Evolutionary conservation across 2,329 filamentous ascomycete species (phyloP).

Genomic region (Fusarium penzigii): DNA sequence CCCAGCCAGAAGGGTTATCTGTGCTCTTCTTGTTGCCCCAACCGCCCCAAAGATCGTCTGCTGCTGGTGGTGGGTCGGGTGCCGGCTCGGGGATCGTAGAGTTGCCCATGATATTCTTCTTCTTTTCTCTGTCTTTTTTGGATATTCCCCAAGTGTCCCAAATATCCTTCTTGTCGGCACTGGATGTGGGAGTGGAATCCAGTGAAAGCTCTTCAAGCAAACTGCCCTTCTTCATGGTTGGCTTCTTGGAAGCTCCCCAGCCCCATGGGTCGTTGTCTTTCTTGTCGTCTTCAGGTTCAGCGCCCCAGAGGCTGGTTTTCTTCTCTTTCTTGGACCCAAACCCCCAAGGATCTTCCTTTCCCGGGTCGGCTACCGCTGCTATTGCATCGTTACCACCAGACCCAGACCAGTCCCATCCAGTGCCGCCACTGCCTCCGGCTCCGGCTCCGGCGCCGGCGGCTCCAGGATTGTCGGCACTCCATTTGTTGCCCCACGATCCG

Average conservation of each 20-base stretch:
- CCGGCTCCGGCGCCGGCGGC: conserved; percentile 28
- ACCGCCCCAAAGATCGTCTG: conserved; percentile 29
- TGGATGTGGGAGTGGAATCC: conserved; percentile 25
- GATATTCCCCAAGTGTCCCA: conserved; percentile 35
- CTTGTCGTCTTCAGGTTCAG: conserved; percentile 35
- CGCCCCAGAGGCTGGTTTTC: conserved; percentile 40
- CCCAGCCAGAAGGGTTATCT: conserved; percentile 30
- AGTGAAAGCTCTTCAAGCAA: conserved; percentile 17
- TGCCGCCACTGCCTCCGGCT: conserved; percentile 34
- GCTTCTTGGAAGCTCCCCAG: conserved; percentile 41
- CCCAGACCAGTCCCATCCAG: conserved; percentile 44
- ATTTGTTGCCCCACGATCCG: conserved; percentile 61
- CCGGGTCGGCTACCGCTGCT: conserved; percentile 13
- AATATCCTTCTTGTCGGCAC: conserved; percentile 31
- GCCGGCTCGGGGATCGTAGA: conserved; percentile 22
- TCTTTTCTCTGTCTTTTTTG: conserved; percentile 35
- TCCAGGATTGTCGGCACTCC: conserved; percentile 47
- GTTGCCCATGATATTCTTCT: conserved; percentile 32
- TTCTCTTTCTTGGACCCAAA: conserved; percentile 43
- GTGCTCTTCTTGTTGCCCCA: conserved; percentile 35
- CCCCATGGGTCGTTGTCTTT: conserved; percentile 39
- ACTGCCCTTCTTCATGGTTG: conserved; percentile 32
- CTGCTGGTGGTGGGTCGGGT: conserved; percentile 24
- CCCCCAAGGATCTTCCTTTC: conserved; percentile 34
- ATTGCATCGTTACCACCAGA: conserved; percentile 24